Conservation (phyloP, 768 basidiomycete species). For the Hericium erinaceus region DNA sequence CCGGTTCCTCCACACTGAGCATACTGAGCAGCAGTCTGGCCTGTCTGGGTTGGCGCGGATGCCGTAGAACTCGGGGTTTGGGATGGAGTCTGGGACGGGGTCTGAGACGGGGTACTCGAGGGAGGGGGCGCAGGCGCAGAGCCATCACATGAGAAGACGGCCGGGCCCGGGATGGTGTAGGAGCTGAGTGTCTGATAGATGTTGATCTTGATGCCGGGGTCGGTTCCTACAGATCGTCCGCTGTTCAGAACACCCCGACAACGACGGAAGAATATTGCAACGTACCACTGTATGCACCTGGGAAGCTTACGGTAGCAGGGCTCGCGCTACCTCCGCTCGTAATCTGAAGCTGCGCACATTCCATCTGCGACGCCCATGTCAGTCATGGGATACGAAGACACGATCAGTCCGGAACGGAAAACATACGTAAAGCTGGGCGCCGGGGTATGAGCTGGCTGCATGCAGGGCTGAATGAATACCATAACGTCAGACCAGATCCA, state of each 20-base stretch:
- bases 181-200: conserved; percentile 21
- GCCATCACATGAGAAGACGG: conserved; percentile 18
- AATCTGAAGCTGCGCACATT: conserved; percentile 28
- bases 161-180: conserved; percentile 20
- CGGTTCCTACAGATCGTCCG: conserved; percentile 14
- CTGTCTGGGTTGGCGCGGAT: too few species aligned
- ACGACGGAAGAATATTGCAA: not conserved
- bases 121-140: not conserved
- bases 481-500: not conserved
- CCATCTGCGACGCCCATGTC: conserved; percentile 19
- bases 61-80: not conserved
- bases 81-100: not conserved
- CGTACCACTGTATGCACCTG: conserved; percentile 27
- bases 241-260: not conserved
- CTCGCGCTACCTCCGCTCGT: conserved; percentile 24
- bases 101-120: not conserved
- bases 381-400: not conserved
- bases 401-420: not conserved
- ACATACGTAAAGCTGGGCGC: conserved; percentile 45
- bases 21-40: not conserved
- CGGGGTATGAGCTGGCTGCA: conserved; percentile 36
- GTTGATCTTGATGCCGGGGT: conserved; percentile 27
- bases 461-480: conserved; percentile 29
- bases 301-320: conserved; percentile 27
- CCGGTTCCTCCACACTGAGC: not conserved